These are phyloP conservation scores for Coffea canephora DNA, from an alignment of 257 asterid genomes.

Conservation along the genomic window DNA sequence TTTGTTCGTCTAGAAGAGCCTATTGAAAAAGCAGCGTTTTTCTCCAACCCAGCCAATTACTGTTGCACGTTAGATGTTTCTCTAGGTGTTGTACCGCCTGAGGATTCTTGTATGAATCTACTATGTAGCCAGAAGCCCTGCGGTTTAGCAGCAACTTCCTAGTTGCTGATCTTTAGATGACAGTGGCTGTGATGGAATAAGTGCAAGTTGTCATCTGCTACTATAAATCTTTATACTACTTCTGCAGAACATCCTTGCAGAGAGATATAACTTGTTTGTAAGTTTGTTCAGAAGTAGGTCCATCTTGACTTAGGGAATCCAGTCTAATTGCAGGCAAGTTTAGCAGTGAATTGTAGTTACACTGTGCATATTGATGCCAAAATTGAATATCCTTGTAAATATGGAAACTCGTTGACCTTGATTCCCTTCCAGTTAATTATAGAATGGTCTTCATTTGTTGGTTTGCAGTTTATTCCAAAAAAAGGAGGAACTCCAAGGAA, in stretches of 20 bases:
- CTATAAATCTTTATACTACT: background rate
- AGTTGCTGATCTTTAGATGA: background rate
- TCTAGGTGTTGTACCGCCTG: background rate
- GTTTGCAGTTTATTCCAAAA: conserved; percentile 60
- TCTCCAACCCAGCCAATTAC: background rate
- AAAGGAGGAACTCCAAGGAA: conserved; percentile 64
- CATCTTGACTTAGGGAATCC: background rate
- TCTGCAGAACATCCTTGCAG: too few species aligned
- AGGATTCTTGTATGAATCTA: background rate
- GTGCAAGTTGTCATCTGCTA: background rate
- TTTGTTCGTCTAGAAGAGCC: background rate
- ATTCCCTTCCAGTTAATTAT: background rate
- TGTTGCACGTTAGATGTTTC: background rate
- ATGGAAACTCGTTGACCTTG: background rate
- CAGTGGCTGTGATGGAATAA: background rate
- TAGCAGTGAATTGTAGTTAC: too few species aligned
- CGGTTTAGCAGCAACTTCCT: background rate
- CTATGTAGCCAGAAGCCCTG: background rate
- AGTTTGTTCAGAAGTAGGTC: background rate
- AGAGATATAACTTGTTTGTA: background rate
- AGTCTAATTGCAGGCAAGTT: too few species aligned
- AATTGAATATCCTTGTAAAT: background rate
- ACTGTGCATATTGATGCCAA: background rate
- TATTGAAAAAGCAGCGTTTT: background rate
- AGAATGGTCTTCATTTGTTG: background rate